Conservation (phyloP, 352 stramenopile genomes). For the Blastocystis sp. region DNA sequence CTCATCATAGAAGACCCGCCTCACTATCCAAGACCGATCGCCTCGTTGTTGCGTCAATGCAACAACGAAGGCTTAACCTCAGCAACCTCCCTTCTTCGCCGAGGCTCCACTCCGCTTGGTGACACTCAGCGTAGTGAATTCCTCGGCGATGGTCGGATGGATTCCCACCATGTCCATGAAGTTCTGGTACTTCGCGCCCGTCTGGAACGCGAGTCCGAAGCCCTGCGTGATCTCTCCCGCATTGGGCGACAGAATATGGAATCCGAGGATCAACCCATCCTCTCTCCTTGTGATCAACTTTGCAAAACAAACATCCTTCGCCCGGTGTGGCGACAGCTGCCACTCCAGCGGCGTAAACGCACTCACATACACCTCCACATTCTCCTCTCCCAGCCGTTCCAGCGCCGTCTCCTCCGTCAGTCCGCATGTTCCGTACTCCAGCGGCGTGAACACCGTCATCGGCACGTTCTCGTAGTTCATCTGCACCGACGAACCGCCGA, state of each 20-base stretch:
- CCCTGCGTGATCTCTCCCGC: conserved; percentile 83
- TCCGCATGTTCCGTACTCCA: conserved; percentile 90
- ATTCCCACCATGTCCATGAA: conserved; percentile 84
- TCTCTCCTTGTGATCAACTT: conserved; percentile 84
- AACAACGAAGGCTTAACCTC: conserved; percentile 75
- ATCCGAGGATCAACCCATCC: conserved; percentile 79
- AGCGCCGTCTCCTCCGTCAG: conserved; percentile 86
- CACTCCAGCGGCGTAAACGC: conserved; percentile 88
- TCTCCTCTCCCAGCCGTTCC: conserved; percentile 73
- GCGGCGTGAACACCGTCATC: conserved; percentile 82
- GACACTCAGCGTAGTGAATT: conserved; percentile 81
- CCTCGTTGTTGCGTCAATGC: too few species aligned
- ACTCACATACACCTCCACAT: conserved; percentile 85
- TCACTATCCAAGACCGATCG: too few species aligned
- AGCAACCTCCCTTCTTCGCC: conserved; percentile 83
- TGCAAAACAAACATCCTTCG: conserved; percentile 74
- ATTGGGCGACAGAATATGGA: conserved; percentile 95
- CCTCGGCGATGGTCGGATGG: conserved; percentile 85
- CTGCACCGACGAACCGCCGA: conserved; percentile 64
- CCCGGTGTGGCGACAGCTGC: conserved; percentile 68
- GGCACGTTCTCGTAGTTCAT: conserved; percentile 63
- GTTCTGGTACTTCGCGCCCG: conserved; percentile 80
- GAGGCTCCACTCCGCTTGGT: conserved; percentile 82
- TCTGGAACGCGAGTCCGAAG: conserved; percentile 84
- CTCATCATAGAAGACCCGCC: too few species aligned